Evolutionary conservation across 106 monocot species (phyloP).

Genomic region (Iris macrosiphon): DNA sequence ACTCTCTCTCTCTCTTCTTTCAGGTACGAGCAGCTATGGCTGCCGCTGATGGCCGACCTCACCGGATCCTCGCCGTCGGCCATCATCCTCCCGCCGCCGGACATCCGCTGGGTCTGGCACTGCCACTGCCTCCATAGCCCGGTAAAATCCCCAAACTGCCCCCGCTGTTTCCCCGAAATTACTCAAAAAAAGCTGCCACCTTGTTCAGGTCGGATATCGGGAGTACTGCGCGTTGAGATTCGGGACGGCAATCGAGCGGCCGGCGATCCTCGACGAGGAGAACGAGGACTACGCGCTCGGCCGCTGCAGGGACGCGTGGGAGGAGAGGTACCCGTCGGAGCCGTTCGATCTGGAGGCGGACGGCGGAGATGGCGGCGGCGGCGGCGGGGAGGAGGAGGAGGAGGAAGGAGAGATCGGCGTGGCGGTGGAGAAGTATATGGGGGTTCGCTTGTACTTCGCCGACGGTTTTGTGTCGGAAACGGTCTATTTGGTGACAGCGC

Average conservation of each 20-base stretch:
- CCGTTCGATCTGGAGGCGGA: conserved; percentile 61
- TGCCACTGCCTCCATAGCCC: conserved; percentile 69
- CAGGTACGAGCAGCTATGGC: conserved; percentile 86
- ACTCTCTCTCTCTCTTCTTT: not conserved
- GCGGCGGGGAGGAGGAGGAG: not conserved
- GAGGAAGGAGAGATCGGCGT: conserved; percentile 17
- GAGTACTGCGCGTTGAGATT: conserved; percentile 76
- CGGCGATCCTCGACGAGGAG: conserved; percentile 74
- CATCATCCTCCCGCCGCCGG: conserved; percentile 56
- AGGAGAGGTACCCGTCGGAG: conserved; percentile 55
- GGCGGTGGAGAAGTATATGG: conserved; percentile 15
- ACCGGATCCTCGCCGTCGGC: conserved; percentile 6
- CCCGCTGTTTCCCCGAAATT: not conserved
- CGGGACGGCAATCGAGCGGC: conserved; percentile 57
- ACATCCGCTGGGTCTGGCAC: conserved; percentile 86
- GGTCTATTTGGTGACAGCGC: conserved; percentile 74
- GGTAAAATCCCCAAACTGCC: conserved; percentile 8
- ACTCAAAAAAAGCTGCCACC: too few species aligned
- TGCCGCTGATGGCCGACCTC: conserved; percentile 65
- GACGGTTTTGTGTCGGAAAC: conserved; percentile 62
- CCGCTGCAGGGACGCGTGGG: conserved; percentile 71
- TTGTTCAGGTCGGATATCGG: conserved; percentile 36
- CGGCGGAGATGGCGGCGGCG: not conserved
- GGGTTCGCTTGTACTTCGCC: conserved; percentile 26
- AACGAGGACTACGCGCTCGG: conserved; percentile 66